phyloP scores from a whole-genome alignment of 2,329 filamentous ascomycete species.

The Lecanicillium sp. region DNA sequence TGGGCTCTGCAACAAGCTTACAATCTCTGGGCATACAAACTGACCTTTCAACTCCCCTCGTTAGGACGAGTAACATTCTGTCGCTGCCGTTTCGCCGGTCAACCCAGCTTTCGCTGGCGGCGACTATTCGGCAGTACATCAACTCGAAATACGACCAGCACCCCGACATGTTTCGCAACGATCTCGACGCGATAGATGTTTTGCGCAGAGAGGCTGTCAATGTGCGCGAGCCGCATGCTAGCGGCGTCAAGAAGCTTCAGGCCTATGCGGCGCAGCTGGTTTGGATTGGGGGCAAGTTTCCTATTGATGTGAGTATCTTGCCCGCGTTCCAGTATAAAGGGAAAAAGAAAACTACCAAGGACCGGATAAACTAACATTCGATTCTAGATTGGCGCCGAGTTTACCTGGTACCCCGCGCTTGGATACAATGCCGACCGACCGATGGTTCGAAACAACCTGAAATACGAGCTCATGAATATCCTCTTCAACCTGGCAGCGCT shows the following conservation, averaged over 20 bases:
- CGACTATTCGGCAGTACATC: slow-evolving; percentile 88
- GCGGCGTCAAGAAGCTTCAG: slow-evolving; percentile 80
- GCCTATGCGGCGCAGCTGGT: slow-evolving; percentile 86
- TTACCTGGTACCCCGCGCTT: slow-evolving; percentile 90
- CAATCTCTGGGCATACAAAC: neutral
- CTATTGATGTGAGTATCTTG: slow-evolving; percentile 75
- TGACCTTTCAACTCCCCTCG: neutral
- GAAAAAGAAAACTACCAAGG: slow-evolving; percentile 11
- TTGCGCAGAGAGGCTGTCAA: slow-evolving; percentile 81
- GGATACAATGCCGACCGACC: slow-evolving; percentile 81
- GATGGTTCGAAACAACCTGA: slow-evolving; percentile 55
- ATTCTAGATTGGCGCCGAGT: slow-evolving; percentile 77
- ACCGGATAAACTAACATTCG: neutral
- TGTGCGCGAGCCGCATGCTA: slow-evolving; percentile 78
- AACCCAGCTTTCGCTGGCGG: slow-evolving; percentile 66
- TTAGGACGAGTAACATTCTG: slow-evolving; percentile 49
- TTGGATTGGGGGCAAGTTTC: slow-evolving; percentile 93
- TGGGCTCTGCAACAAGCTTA: neutral
- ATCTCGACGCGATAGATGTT: slow-evolving; percentile 75
- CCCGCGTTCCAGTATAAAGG: too few species aligned
- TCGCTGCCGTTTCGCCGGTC: slow-evolving; percentile 84
- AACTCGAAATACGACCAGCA: slow-evolving; percentile 98
- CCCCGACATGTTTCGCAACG: slow-evolving; percentile 88
- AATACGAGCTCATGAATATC: slow-evolving; percentile 84
- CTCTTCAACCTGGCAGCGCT: slow-evolving; percentile 89